A percentile compares a stretch with the other conserved stretches of the same genome.
These are phyloP conservation scores for Podila verticillata DNA, from an alignment of 192 early-diverging fungal species.

Conservation along the genomic window DNA sequence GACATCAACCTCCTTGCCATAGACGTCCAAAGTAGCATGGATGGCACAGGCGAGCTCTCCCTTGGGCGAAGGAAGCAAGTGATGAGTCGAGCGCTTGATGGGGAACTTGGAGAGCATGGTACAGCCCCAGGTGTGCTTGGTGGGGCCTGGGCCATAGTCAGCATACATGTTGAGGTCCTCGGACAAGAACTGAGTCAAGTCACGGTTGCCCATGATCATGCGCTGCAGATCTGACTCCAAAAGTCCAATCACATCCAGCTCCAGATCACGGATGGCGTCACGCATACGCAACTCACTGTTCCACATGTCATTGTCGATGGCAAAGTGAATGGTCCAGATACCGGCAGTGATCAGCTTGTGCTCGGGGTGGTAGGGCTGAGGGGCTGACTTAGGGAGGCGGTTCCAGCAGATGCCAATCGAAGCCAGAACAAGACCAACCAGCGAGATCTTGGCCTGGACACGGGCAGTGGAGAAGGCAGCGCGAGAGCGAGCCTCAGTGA, in stretches of 20 bases:
- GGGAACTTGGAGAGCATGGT: conserved; percentile 87
- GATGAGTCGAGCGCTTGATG: conserved; percentile 77
- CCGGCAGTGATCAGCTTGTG: conserved; percentile 76
- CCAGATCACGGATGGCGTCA: conserved; percentile 77
- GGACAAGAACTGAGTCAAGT: conserved; percentile 79
- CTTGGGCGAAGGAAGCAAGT: conserved; percentile 80
- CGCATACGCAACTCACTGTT: conserved; percentile 77
- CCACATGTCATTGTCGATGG: conserved; percentile 88
- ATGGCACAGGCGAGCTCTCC: conserved; percentile 88
- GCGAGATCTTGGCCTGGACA: conserved; percentile 46
- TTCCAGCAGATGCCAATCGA: conserved; percentile 18
- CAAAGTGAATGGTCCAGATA: conserved; percentile 91
- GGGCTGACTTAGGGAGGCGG: conserved; percentile 61
- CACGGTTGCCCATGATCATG: conserved; percentile 88
- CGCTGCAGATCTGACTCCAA: conserved; percentile 82
- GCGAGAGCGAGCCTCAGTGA: conserved; percentile 15
- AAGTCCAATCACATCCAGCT: conserved; percentile 82
- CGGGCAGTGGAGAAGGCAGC: conserved; percentile 40
- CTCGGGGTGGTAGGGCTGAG: conserved; percentile 68
- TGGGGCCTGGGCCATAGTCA: conserved; percentile 86
- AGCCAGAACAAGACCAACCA: conserved; percentile 51
- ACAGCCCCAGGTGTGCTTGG: conserved; percentile 90
- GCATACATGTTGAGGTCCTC: conserved; percentile 82
- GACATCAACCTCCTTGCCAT: conserved; percentile 81
- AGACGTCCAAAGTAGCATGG: conserved; percentile 86